Percentiles rank a stretch among this genome's conserved stretches.
phyloP scores from a whole-genome alignment of 2,329 filamentous ascomycete species.

The Fusarium stilboides region DNA sequence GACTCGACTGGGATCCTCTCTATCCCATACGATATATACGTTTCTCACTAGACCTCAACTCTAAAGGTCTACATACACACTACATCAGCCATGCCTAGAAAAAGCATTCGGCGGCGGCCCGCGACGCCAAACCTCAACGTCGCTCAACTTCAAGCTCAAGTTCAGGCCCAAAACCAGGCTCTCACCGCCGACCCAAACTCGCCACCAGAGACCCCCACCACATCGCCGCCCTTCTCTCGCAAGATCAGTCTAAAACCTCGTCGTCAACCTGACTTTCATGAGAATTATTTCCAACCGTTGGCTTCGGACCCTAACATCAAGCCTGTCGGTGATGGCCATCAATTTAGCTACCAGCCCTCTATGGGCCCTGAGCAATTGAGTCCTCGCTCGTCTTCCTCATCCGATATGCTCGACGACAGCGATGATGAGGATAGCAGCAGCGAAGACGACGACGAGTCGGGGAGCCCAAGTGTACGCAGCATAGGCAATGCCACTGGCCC shows the following conservation, averaged over 20 bases:
- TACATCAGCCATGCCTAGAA: conserved; percentile 52
- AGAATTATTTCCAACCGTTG: conserved; percentile 49
- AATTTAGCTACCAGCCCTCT: conserved; percentile 59
- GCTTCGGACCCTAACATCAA: conserved; percentile 59
- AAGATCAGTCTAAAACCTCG: conserved; percentile 53
- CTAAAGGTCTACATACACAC: conserved; percentile 17
- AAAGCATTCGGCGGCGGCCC: conserved; percentile 56
- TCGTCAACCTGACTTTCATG: conserved; percentile 53
- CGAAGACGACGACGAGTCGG: conserved; percentile 48
- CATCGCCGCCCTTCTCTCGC: conserved; percentile 55
- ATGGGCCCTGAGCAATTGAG: conserved; percentile 56
- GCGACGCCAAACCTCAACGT: conserved; percentile 61
- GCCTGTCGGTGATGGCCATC: conserved; percentile 60
- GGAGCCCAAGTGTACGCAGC: conserved; percentile 50
- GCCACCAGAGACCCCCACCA: conserved; percentile 64
- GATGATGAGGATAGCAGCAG: conserved; percentile 46
- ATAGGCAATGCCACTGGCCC: conserved; percentile 43
- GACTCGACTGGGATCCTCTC: conserved; percentile 16
- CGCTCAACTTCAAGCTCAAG: conserved; percentile 37
- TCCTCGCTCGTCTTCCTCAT: conserved; percentile 56
- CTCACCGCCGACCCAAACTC: conserved; percentile 60
- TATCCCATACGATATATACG: conserved; percentile 47
- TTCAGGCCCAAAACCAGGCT: conserved; percentile 46
- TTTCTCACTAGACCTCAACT: conserved; percentile 39
- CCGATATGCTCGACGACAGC: conserved; percentile 37